Evolutionary conservation across 768 basidiomycete genomes (phyloP).

Genomic region (Lactarius vividus): DNA sequence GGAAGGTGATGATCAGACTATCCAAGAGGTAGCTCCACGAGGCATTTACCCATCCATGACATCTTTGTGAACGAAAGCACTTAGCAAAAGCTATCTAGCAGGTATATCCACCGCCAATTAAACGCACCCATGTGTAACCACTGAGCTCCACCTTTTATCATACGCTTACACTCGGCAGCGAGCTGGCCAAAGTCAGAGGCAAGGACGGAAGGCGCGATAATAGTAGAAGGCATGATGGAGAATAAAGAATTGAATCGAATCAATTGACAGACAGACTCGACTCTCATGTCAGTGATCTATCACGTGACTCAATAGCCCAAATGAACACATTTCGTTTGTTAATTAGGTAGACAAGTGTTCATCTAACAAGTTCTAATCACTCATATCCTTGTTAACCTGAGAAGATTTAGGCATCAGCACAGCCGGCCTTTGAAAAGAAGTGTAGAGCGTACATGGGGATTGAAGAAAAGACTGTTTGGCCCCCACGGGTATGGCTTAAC

Average conservation of each 20-base stretch:
- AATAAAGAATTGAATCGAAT: neutral
- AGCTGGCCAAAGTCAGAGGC: constrained; percentile 97
- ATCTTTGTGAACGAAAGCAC: constrained; percentile 48
- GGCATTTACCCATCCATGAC: constrained; percentile 90
- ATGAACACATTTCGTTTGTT: constrained; percentile 1
- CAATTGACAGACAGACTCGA: neutral
- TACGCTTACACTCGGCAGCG: constrained; percentile 91
- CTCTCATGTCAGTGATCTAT: neutral
- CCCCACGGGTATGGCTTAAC: constrained; percentile 87
- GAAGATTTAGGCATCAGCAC: constrained; percentile 14
- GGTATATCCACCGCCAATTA: neutral
- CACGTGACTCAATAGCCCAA: neutral
- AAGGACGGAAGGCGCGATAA: constrained; percentile 95
- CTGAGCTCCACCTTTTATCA: constrained; percentile 93
- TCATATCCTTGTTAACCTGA: constrained; percentile 67
- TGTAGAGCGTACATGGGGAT: constrained; percentile 52
- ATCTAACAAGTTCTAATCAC: constrained; percentile 31
- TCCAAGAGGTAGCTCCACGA: neutral
- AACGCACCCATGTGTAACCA: constrained; percentile 95
- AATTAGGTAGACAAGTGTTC: constrained; percentile 15
- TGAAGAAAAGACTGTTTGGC: constrained; percentile 78
- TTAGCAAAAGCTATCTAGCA: constrained; percentile 3
- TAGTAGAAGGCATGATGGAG: constrained; percentile 73
- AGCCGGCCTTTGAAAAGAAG: neutral
- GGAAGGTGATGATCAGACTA: constrained; percentile 15